Conservation (phyloP, 2,329 filamentous ascomycete species). For the Didymosphaeria variabile region DNA sequence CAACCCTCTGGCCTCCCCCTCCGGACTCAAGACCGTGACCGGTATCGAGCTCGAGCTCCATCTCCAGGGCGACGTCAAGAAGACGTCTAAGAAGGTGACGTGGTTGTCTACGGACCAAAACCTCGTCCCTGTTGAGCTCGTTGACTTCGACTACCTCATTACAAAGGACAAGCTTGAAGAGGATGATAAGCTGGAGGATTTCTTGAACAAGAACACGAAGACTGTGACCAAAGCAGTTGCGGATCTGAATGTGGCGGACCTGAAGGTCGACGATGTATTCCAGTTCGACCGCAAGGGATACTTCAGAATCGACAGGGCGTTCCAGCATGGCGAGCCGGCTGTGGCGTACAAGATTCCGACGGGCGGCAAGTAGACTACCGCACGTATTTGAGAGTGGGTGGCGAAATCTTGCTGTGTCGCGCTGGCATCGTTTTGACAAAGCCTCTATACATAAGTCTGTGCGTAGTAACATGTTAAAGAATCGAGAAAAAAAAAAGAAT, state of each 20-base stretch:
- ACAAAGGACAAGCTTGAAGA: slow-evolving; percentile 94
- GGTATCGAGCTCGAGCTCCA: slow-evolving; percentile 84
- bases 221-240: slow-evolving; percentile 78
- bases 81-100: slow-evolving; percentile 95
- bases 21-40: slow-evolving; percentile 64
- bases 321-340: slow-evolving; percentile 65
- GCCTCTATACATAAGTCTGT: too few species aligned
- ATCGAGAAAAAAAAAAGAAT: too few species aligned
- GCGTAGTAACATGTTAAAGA: too few species aligned
- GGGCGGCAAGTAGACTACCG: slow-evolving; percentile 52
- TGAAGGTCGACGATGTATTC: slow-evolving; percentile 90
- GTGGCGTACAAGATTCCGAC: slow-evolving; percentile 77
- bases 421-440: not conserved
- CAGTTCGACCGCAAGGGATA: slow-evolving; percentile 95
- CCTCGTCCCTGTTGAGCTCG: slow-evolving; percentile 82
- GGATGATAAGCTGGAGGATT: slow-evolving; percentile 83
- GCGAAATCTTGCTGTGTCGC: not conserved
- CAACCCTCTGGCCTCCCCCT: slow-evolving; percentile 60
- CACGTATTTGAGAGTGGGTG: not conserved
- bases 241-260: slow-evolving; percentile 78
- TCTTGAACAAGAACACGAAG: slow-evolving; percentile 78
- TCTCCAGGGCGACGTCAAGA: slow-evolving; percentile 90
- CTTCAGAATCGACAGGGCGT: slow-evolving; percentile 80
- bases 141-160: slow-evolving; percentile 94
- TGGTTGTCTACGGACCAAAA: slow-evolving; percentile 85